Evolutionary conservation across 495 filamentous ascomycete genomes (phyloP).

Genomic region (Lepidopterella palustris): DNA sequence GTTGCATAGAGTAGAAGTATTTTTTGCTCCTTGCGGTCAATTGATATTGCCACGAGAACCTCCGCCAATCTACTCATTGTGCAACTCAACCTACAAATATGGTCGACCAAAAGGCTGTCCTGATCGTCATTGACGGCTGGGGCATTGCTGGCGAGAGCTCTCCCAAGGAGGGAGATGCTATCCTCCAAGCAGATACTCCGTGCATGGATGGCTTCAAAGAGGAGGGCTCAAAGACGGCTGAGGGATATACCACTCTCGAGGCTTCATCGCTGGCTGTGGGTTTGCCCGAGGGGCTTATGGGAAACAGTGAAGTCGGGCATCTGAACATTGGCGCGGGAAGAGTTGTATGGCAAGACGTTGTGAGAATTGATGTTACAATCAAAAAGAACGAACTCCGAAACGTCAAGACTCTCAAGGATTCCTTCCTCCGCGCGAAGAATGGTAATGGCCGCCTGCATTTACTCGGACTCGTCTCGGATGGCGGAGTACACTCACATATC

Average conservation of each 20-base stretch:
- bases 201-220: conserved; percentile 74
- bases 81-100: conserved; percentile 40
- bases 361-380: conserved; percentile 91
- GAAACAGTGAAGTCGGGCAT: conserved; percentile 96
- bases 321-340: conserved; percentile 96
- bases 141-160: conserved; percentile 75
- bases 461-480: conserved; percentile 83
- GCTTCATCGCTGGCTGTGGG: conserved; percentile 94
- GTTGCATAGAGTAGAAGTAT: not conserved
- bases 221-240: conserved; percentile 55
- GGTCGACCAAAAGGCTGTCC: conserved; percentile 87
- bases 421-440: conserved; percentile 74
- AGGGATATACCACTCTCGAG: conserved; percentile 82
- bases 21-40: conserved; percentile 7
- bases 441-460: conserved; percentile 90
- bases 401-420: conserved; percentile 69
- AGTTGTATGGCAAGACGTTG: conserved; percentile 97
- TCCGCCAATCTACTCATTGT: conserved; percentile 9
- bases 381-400: conserved; percentile 79
- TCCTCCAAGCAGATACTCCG: conserved; percentile 84
- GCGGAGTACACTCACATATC: conserved; percentile 95
- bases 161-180: conserved; percentile 83
- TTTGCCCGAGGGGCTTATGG: conserved; percentile 94
- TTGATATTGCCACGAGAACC: conserved; percentile 25
- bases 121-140: conserved; percentile 99